These are phyloP conservation scores for Bacidia rubella DNA, from an alignment of 495 filamentous ascomycete species.

Conservation along the genomic window DNA sequence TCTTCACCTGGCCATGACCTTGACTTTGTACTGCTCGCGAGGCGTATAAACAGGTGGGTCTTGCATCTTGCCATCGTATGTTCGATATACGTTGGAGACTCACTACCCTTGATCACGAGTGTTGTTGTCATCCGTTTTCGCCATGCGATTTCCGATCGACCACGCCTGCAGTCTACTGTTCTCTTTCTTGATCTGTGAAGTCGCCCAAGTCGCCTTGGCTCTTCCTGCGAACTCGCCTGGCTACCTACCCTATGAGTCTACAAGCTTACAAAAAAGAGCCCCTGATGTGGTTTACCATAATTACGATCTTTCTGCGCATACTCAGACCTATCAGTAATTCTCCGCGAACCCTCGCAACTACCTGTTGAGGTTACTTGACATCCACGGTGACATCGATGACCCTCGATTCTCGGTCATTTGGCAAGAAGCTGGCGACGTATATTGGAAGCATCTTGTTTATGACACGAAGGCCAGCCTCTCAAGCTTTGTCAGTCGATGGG, in stretches of 20 bases:
- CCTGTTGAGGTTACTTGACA: background rate
- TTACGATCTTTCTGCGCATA: background rate
- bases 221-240: background rate
- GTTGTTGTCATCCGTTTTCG: too few species aligned
- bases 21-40: too few species aligned
- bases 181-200: background rate
- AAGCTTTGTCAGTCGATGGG: background rate
- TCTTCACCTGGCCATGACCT: too few species aligned
- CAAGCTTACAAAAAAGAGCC: too few species aligned
- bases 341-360: background rate
- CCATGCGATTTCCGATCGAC: too few species aligned
- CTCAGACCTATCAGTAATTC: background rate
- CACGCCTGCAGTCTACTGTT: too few species aligned
- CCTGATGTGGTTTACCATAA: background rate
- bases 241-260: too few species aligned
- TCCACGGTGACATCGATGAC: background rate
- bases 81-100: too few species aligned
- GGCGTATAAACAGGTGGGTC: too few species aligned
- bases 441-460: background rate
- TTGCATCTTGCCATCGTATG: too few species aligned
- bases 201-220: background rate
- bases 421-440: background rate
- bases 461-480: background rate
- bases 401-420: background rate
- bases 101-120: too few species aligned